Evolutionary conservation across 176 grass and related monocot genomes (phyloP), one percentile per base, ranked within the genome.

Genomic region (Avena eriantha): DNA sequence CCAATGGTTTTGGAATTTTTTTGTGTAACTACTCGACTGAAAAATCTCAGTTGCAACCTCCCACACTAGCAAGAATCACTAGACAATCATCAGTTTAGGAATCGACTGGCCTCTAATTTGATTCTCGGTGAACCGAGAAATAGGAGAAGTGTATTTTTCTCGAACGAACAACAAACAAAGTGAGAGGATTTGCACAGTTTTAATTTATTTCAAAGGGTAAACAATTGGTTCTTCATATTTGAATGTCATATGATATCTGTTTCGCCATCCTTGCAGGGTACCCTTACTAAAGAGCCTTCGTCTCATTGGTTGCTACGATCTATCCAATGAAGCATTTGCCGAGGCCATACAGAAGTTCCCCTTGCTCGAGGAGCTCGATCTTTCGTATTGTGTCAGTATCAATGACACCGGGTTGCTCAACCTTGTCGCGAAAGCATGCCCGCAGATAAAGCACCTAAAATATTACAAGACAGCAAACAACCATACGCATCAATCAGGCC

Each of bases 321-420:
- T 56, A 8, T 78, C 31, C 0, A 43, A 16, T 7, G 13, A 4
- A 18, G 33, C 1, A 48, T 46, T 84, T 19, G 21, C 3, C 7
- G 4, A 3, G 6, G 64, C 34, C 0, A 36, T 80, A 43, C 8
- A 10, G 0, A 82, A 46, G 31, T 75, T 76, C 15, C 36, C 58
- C 23, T 22, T 76, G n/a, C 69, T 87, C 1, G 79, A 87, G 69
- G 69, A 82, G 57, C 79, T 87, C 0, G 79, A 87, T 15, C 45
- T 65, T 14, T 26, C 22, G 11, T 65, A 26, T 65, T 65, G 24
- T 65, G 10, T 15, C 12, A 0, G 3, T 65, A 65, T 65, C 23
- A 14, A 31, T 31, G 61, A 29, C 61, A 65, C 24, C 24, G 24
- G 61, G 3, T 13, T 65, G 1, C 24, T 65, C 24, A 31, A 11